Base-by-base conservation (phyloP, 139 green algal genomes). In the Chlorella vulgaris region DNA sequence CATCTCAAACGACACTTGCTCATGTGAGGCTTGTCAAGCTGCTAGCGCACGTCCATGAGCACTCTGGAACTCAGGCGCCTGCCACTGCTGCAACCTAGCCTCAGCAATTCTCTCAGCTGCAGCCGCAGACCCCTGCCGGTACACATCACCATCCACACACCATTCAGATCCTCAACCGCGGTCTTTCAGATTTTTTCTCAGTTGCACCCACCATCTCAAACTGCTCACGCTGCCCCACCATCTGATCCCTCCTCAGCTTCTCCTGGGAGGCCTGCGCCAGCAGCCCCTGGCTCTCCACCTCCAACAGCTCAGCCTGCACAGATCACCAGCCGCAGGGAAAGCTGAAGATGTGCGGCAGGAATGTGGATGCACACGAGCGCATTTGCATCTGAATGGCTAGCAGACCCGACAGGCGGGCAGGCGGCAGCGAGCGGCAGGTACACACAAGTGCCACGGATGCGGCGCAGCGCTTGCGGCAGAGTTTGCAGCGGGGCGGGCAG, bases 251-350 rank as follows among this genome's bases (percentile, higher is more conserved):
- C 50, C 33, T 66, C 66, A 78, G 13, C 78, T 83, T 77, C 35
- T 69, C 78, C 38, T 50, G 78, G 18, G 35, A 47, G 28, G 78
- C 78, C 51, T 83, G 10, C 2, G 66, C 78, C 67, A 78, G 66
- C 50, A 83, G 67, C 3, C 67, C 51, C 78, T 83, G 36, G 51
- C 21, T 61, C 51, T 83, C 28, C 33, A 78, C 67, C 67, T 83
- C 78, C 28, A 78, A 67, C 51, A 71, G 28, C 38, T 78, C 67
- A 2, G 78, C 69, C 78, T 83, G 78, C 51, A 29, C 47, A 35
- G 4, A 66, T 3, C 31, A 38, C n/a, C 15, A 21, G 21, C n/a
- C 19, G 7, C 33, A 77, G 40, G n/a, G 10, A 65, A 21, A 50
- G 13, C 7, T 28, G n/a, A 26, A 29, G 69, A 28, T 22, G 35